Evolutionary conservation across 176 grass and related monocot genomes (phyloP).

Genomic region (Paspalum notatum): DNA sequence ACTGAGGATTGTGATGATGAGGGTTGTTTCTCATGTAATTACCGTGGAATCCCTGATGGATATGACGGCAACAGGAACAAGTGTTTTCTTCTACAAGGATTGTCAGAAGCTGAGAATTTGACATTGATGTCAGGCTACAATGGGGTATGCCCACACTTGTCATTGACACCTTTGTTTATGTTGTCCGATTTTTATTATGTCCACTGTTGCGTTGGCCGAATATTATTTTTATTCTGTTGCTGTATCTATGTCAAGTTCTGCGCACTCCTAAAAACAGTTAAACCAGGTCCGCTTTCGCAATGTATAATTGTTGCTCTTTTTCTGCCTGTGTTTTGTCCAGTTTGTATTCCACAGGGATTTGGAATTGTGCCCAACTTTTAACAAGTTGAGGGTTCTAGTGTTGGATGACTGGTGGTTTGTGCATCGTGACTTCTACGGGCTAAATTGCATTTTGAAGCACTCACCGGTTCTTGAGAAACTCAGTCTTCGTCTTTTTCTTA

Average conservation of each 20-base stretch:
- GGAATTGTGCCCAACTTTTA: neutral
- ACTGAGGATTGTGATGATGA: neutral
- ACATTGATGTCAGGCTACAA: neutral
- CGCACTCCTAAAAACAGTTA: neutral
- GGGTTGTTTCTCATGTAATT: neutral
- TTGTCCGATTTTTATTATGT: neutral
- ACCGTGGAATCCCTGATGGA: accelerated
- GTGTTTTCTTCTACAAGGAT: neutral
- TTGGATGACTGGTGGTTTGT: neutral
- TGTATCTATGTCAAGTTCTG: neutral
- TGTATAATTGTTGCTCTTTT: neutral
- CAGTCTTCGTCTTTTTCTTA: neutral
- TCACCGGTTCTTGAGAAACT: neutral
- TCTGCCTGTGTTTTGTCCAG: neutral
- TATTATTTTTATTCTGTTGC: neutral
- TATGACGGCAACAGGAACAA: neutral
- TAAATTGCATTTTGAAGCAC: neutral
- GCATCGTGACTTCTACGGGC: neutral
- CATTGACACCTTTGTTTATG: neutral
- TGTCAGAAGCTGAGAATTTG: neutral
- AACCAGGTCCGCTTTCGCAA: neutral
- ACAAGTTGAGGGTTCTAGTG: neutral
- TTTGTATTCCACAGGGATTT: neutral
- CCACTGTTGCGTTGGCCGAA: neutral
- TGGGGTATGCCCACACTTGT: neutral